Evolutionary conservation across 176 grass and related monocot genomes (phyloP).

Genomic region (Eleusine coracana): DNA sequence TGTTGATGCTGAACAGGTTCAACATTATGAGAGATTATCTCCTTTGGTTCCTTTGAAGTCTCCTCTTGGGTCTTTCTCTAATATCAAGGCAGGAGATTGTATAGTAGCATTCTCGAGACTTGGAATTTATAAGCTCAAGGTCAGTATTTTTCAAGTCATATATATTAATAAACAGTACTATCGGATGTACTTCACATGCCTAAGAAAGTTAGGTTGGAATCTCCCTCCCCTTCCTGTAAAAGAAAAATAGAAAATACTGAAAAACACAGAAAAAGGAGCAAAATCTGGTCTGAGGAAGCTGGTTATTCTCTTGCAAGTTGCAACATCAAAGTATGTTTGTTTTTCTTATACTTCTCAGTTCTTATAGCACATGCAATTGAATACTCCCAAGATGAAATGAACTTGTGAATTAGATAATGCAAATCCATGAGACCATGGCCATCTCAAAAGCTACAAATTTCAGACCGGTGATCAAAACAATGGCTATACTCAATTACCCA

Average conservation of each 20-base stretch:
- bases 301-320: constrained; percentile 16
- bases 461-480: background rate
- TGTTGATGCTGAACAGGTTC: constrained; percentile 55
- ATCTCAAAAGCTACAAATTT: background rate
- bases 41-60: constrained; percentile 85
- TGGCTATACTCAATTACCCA: background rate
- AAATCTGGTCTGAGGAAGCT: background rate
- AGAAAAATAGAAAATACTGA: background rate
- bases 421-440: background rate
- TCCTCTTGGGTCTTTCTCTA: constrained; percentile 78
- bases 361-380: constrained; percentile 18
- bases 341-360: constrained; percentile 8
- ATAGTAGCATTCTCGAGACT: constrained; percentile 79
- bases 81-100: constrained; percentile 87
- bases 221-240: background rate
- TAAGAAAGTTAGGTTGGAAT: constrained; percentile 29
- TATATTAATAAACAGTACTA: constrained; percentile 29
- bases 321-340: constrained; percentile 16
- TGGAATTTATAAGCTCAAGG: constrained; percentile 87
- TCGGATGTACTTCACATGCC: constrained; percentile 9
- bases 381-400: background rate
- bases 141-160: constrained; percentile 46
- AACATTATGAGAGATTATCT: constrained; percentile 90
- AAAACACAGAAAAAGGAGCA: background rate
- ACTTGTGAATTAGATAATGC: constrained; percentile 6